Evolutionary conservation across 2,329 filamentous ascomycete genomes (phyloP), one percentile per base, ranked within the genome.

Genomic region (Diplodia corticola): DNA sequence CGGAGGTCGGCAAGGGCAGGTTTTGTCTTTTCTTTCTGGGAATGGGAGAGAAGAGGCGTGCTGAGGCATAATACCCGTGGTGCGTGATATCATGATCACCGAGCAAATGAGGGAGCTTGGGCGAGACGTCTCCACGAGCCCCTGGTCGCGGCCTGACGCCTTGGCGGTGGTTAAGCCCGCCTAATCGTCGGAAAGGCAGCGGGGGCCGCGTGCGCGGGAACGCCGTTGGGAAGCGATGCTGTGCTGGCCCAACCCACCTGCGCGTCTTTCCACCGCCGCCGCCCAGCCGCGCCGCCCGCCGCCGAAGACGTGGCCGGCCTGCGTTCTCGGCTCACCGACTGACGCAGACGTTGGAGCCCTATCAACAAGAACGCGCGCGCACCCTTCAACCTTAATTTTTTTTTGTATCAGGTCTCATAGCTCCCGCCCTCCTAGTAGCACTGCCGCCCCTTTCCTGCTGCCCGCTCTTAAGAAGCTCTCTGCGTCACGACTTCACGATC

Each of bases 1-100:
- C 37, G 37, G 55, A 15, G 55, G 37, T 40, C 24, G 55, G 55
- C 15, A 60, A 17, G 55, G 55, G 55, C 30, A 44, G 55, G 55
- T 46, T 48, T 60, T 60, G 55, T 35, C 9, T 3, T 35, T 35
- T 35, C 33, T 35, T 35, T 10, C 33, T 35, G 55, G 40, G 28
- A 46, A 60, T 35, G 40, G 55, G 55, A 48, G 55, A 60, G 40
- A 30, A 1, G 33, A 13, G 33, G 20, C 30, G 15, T 40, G 28
- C 9, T 48, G 40, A 46, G 55, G 55, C 55, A 30, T 60, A 48
- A 60, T 48, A 33, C 33, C 20, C 33, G 55, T 30, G 55, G 24
- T 60, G 55, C 24, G 55, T 60, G 55, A 60, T 60, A 60, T 60
- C 55, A 60, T 30, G 55, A 60, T 60, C 55, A 20, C 55, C 55